phyloP scores from a whole-genome alignment of 2,329 filamentous ascomycete genomes.

The Sporothrix brunneoviolacea region DNA sequence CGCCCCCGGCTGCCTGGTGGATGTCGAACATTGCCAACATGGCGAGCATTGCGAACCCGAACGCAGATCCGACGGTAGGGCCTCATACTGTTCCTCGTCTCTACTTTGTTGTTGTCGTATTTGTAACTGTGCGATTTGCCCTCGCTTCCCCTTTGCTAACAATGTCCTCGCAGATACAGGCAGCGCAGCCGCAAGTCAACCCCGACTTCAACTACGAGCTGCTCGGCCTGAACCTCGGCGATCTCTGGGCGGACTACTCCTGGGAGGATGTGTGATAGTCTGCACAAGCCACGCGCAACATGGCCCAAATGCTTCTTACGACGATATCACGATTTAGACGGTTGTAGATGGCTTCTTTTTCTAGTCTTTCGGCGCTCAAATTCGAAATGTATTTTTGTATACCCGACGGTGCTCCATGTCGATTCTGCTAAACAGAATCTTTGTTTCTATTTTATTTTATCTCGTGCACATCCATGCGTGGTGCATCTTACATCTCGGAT shows the following conservation, averaged over 20 bases:
- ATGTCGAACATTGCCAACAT: slow-evolving; percentile 21
- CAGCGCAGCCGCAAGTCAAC: slow-evolving; percentile 11
- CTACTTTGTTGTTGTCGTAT: background rate
- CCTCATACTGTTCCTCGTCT: background rate
- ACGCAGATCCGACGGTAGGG: slow-evolving; percentile 13
- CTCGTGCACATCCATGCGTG: too few relatives aligned
- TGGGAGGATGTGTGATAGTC: slow-evolving; percentile 18
- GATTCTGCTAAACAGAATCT: too few relatives aligned
- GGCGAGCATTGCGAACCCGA: slow-evolving; percentile 16
- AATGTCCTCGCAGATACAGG: slow-evolving; percentile 10
- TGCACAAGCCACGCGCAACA: too few relatives aligned
- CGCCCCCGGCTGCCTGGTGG: slow-evolving; percentile 23
- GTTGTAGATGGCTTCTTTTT: too few relatives aligned
- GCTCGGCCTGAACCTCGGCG: slow-evolving; percentile 20
- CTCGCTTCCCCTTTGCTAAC: background rate
- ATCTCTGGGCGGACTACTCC: slow-evolving; percentile 23
- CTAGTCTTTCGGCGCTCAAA: too few relatives aligned
- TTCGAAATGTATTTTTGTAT: too few relatives aligned
- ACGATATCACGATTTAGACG: too few relatives aligned
- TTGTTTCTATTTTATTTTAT: too few relatives aligned
- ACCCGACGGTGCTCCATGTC: too few relatives aligned
- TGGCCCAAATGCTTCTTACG: too few relatives aligned
- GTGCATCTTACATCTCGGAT: too few relatives aligned
- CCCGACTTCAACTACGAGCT: slow-evolving; percentile 21
- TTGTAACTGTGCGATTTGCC: too few relatives aligned